phyloP scores from a whole-genome alignment of 257 asterid species.

The Solanum clarkiae region DNA sequence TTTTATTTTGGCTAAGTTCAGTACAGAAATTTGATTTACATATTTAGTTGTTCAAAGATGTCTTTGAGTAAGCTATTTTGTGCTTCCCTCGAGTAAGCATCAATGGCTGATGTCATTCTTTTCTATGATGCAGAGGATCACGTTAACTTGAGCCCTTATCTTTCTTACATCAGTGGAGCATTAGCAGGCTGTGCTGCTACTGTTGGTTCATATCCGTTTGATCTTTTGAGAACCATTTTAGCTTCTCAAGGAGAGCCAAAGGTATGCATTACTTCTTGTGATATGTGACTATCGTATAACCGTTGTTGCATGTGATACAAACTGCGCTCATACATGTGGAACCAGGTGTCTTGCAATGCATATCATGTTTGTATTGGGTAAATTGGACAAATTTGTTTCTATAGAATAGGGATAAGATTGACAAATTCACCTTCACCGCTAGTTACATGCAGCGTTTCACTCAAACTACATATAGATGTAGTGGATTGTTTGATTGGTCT shows the following conservation, averaged over 20 bases:
- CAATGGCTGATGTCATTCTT: constrained; percentile 4
- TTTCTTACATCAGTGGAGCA: constrained; percentile 84
- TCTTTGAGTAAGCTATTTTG: neutral
- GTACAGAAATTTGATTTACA: neutral
- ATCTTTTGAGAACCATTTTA: constrained; percentile 84
- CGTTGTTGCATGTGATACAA: neutral
- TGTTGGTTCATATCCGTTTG: constrained; percentile 91
- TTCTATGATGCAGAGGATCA: constrained; percentile 61
- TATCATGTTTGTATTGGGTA: neutral
- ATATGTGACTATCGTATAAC: neutral
- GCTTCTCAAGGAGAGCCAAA: constrained; percentile 99
- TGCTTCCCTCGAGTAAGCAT: neutral
- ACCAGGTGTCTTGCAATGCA: neutral
- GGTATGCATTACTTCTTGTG: constrained; percentile 20
- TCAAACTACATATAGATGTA: neutral
- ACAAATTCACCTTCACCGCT: neutral
- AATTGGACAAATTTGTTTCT: neutral
- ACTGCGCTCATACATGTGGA: neutral
- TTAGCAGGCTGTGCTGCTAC: constrained; percentile 97
- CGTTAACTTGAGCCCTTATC: constrained; percentile 58
- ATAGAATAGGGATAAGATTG: neutral
- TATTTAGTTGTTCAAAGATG: neutral
- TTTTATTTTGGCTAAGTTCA: neutral
- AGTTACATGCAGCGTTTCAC: neutral
- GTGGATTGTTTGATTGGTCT: neutral